A percentile compares a stretch with the other conserved stretches of the same genome.
Conservation (phyloP, 371 early-diverging fungal genomes). For the Mucor lusitanicus region DNA sequence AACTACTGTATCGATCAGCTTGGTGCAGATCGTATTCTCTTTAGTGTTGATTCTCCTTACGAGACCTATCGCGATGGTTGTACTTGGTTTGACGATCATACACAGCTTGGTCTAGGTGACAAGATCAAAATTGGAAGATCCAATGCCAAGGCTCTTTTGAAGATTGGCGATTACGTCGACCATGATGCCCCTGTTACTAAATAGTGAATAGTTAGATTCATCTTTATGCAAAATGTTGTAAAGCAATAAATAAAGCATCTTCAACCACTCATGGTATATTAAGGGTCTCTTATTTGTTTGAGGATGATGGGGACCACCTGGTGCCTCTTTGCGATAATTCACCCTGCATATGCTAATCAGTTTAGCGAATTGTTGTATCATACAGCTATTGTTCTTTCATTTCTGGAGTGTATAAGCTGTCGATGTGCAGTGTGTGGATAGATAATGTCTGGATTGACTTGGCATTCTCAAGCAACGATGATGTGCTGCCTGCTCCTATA, state of each 20-base stretch:
- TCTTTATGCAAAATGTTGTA: background rate
- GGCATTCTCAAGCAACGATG: no score
- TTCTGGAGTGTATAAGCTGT: background rate
- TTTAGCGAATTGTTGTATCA: background rate
- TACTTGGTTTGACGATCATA: background rate
- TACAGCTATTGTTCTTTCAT: background rate
- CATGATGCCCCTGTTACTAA: background rate
- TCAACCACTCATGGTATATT: background rate
- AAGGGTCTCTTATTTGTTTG: background rate
- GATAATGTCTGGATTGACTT: background rate
- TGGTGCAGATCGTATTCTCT: background rate
- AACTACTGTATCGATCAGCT: background rate
- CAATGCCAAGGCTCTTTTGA: background rate
- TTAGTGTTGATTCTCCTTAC: background rate
- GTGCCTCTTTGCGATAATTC: background rate
- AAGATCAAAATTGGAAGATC: background rate
- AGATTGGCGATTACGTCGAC: background rate
- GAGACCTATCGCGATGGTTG: background rate
- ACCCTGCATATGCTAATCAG: background rate
- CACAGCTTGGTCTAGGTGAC: background rate
- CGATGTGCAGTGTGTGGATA: background rate
- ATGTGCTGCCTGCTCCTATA: background rate
- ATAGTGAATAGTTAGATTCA: background rate
- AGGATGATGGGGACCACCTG: background rate
- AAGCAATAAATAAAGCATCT: background rate